Evolutionary conservation across 805 yeast genomes (phyloP).

Genomic region (Starmerella floricola): DNA sequence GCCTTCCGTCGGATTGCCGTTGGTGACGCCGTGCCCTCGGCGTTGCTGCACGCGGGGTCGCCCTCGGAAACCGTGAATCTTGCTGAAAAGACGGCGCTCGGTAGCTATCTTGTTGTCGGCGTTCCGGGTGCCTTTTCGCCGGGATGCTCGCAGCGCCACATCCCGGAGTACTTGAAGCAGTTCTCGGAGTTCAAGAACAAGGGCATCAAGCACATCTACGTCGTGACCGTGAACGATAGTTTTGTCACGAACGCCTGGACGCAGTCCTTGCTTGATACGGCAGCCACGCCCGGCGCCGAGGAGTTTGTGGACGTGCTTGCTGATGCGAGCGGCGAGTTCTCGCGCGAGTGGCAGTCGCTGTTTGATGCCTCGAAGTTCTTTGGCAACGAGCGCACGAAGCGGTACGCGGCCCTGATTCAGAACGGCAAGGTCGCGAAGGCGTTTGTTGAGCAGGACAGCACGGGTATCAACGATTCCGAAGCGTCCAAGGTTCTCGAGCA

Average conservation of each 20-base stretch:
- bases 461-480: slow-evolving; percentile 41
- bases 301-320: slow-evolving; percentile 48
- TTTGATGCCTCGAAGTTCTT: slow-evolving; percentile 69
- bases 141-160: slow-evolving; percentile 58
- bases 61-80: slow-evolving; percentile 54
- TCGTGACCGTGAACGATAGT: slow-evolving; percentile 75
- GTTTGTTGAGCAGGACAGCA: slow-evolving; percentile 72
- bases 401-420: slow-evolving; percentile 65
- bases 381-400: slow-evolving; percentile 62
- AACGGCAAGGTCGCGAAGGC: slow-evolving; percentile 57
- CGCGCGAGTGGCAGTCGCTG: slow-evolving; percentile 47
- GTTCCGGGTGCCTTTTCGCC: slow-evolving; percentile 76
- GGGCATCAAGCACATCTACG: slow-evolving; percentile 52
- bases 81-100: slow-evolving; percentile 36
- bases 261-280: slow-evolving; percentile 27
- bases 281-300: slow-evolving; percentile 19
- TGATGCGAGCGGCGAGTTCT: slow-evolving; percentile 68
- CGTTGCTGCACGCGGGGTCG: slow-evolving; percentile 42
- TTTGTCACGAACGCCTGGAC: slow-evolving; percentile 80
- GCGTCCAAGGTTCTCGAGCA: slow-evolving; percentile 24
- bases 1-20: slow-evolving; percentile 33
- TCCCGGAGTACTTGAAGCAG: slow-evolving; percentile 57
- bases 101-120: slow-evolving; percentile 46
- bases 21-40: slow-evolving; percentile 54
- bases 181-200: slow-evolving; percentile 44